Conservation (phyloP, 768 basidiomycete species). For the Stropharia rugosoannulata region DNA sequence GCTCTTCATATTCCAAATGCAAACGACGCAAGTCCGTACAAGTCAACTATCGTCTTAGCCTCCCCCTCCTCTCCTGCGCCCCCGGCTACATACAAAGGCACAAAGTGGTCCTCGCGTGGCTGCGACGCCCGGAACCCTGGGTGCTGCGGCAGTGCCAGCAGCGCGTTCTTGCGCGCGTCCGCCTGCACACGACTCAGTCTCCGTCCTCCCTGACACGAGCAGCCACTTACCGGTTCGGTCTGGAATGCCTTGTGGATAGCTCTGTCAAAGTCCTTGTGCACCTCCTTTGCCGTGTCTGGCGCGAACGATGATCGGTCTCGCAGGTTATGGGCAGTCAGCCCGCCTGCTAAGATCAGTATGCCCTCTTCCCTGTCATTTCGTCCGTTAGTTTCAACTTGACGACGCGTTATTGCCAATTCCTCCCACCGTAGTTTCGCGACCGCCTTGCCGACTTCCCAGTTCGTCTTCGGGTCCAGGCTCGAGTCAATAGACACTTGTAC, state of each 20-base stretch:
- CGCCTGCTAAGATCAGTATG: slow-evolving; percentile 69
- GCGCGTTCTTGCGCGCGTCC: slow-evolving; percentile 49
- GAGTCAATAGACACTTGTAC: slow-evolving; percentile 70
- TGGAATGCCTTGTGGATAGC: slow-evolving; percentile 58
- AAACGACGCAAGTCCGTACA: slow-evolving; percentile 62
- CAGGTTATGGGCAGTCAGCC: slow-evolving; percentile 68
- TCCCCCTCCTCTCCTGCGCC: slow-evolving; percentile 65
- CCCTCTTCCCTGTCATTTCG: slow-evolving; percentile 53
- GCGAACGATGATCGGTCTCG: slow-evolving; percentile 50
- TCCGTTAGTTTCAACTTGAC: slow-evolving; percentile 16
- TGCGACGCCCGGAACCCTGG: slow-evolving; percentile 65
- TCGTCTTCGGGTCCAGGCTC: slow-evolving; percentile 54
- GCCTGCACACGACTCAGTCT: slow-evolving; percentile 32
- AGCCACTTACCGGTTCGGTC: slow-evolving; percentile 43
- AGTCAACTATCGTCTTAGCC: slow-evolving; percentile 45
- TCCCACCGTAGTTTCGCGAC: slow-evolving; percentile 55
- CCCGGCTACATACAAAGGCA: slow-evolving; percentile 76
- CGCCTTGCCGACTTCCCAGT: slow-evolving; percentile 67
- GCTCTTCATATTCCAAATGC: slow-evolving; percentile 54
- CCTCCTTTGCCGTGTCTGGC: slow-evolving; percentile 44
- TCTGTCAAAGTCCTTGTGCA: slow-evolving; percentile 55
- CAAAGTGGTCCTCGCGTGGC: slow-evolving; percentile 79
- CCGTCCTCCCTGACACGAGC: slow-evolving; percentile 5
- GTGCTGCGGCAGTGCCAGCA: slow-evolving; percentile 57
- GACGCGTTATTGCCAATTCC: slow-evolving; percentile 4